Percentiles rank a stretch among this genome's conserved stretches.
These are phyloP conservation scores for Coprinopsis cinerea DNA, from an alignment of 768 basidiomycete genomes.

Conservation along the genomic window DNA sequence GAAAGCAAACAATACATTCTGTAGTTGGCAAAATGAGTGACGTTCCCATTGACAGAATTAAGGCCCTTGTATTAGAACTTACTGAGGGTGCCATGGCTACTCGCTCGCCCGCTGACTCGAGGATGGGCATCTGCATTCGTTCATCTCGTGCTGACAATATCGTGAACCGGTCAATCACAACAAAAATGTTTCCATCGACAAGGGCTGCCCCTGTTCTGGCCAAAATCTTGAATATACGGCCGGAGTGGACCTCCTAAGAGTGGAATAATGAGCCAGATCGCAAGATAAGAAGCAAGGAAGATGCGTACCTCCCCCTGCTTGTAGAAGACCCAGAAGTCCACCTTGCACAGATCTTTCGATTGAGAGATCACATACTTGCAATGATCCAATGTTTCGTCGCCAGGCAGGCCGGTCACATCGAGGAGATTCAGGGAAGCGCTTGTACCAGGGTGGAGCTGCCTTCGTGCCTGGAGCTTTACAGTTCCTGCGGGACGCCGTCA, in stretches of 20 bases:
- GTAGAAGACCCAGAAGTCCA: not conserved
- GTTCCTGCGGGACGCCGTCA: too few relatives aligned
- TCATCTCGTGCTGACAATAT: not conserved
- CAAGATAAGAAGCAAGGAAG: not conserved
- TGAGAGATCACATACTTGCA: not conserved
- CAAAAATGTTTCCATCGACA: not conserved
- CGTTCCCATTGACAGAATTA: not conserved
- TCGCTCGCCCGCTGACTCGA: not conserved
- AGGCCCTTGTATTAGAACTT: not conserved
- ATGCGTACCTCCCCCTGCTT: not conserved
- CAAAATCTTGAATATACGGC: not conserved
- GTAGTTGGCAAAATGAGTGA: not conserved
- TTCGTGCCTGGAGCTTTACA: too few relatives aligned
- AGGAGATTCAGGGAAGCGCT: too few relatives aligned
- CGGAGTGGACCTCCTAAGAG: not conserved
- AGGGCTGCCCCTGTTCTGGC: not conserved
- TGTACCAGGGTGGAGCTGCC: too few relatives aligned
- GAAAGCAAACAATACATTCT: constrained; percentile 8
- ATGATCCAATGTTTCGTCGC: not conserved
- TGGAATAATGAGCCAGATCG: not conserved
- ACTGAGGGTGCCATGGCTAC: not conserved
- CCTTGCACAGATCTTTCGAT: not conserved
- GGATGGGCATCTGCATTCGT: not conserved
- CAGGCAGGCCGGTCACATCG: too few relatives aligned
- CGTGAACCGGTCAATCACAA: not conserved